Percentiles rank a stretch among this genome's conserved stretches.
These are phyloP conservation scores for Termitomyces sp. DNA, from an alignment of 768 basidiomycete species.

Conservation along the genomic window DNA sequence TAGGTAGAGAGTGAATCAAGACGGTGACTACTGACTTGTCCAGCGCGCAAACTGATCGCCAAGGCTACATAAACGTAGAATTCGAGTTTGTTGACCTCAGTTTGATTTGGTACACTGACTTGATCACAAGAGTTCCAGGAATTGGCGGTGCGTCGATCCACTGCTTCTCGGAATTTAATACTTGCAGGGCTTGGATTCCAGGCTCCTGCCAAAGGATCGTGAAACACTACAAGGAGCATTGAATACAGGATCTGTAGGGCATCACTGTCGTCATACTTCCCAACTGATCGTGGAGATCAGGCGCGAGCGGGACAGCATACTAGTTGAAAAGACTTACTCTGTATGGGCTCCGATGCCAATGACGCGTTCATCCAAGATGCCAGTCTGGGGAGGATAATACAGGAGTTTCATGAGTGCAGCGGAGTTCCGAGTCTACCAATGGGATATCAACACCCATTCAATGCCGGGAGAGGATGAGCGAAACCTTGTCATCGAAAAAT, in stretches of 20 bases:
- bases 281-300: conserved; percentile 30
- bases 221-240: conserved; percentile 51
- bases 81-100: neutral
- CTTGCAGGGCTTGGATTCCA: conserved; percentile 71
- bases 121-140: conserved; percentile 81
- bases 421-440: conserved; percentile 60
- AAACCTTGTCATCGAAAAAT: conserved; percentile 82
- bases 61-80: conserved; percentile 35
- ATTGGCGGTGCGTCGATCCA: conserved; percentile 86
- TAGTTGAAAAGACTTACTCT: conserved; percentile 38
- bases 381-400: conserved; percentile 67
- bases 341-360: conserved; percentile 79
- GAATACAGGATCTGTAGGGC: neutral
- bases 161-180: conserved; percentile 67
- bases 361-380: conserved; percentile 42
- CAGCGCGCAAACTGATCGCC: conserved; percentile 88
- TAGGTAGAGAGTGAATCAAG: neutral
- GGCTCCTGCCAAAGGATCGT: conserved; percentile 84
- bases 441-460: neutral
- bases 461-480: neutral
- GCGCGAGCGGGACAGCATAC: neutral
- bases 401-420: conserved; percentile 82
- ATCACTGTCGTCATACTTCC: conserved; percentile 32
- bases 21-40: conserved; percentile 56
- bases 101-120: conserved; percentile 41